Percentiles rank a stretch among this genome's conserved stretches.
Evolutionary conservation across 306 rosid genomes (phyloP).

Genomic region (Fagus crenata): DNA sequence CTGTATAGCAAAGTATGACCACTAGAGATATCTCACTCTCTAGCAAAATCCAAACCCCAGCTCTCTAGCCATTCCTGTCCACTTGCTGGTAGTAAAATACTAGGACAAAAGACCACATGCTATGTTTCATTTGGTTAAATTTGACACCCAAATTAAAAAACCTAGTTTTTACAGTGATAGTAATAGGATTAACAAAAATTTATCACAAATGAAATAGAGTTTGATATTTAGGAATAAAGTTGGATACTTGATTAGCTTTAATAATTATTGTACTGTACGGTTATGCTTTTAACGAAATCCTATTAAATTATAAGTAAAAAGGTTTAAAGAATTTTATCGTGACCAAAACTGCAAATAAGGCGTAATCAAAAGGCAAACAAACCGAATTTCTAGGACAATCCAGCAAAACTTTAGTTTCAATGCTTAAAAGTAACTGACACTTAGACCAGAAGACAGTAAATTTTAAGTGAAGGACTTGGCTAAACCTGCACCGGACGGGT

Average conservation of each 20-base stretch:
- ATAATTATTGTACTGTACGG: neutral
- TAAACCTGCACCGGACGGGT: conserved; percentile 17
- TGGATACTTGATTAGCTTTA: neutral
- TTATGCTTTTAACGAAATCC: neutral
- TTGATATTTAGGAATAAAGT: neutral
- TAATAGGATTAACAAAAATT: too few species aligned
- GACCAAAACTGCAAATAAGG: neutral
- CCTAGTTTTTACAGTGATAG: too few species aligned
- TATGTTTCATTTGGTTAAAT: conserved; percentile 41
- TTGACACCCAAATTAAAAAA: conserved; percentile 12
- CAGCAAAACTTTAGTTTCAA: conserved; percentile 24
- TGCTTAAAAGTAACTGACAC: conserved; percentile 7
- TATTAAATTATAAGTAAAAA: neutral
- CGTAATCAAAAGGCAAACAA: neutral
- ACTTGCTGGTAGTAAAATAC: conserved; percentile 42
- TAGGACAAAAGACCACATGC: conserved; percentile 36
- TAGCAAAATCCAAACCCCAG: conserved; percentile 50
- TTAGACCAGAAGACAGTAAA: conserved; percentile 16
- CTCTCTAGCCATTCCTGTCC: conserved; percentile 37
- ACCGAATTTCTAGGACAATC: conserved; percentile 31
- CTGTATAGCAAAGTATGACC: conserved; percentile 11
- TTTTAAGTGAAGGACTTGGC: conserved; percentile 12
- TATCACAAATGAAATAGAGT: neutral
- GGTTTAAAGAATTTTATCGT: neutral
- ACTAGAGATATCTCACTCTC: conserved; percentile 14